Evolutionary conservation across 192 early-diverging fungal species (phyloP).

Genomic region (Funneliformis mosseae): DNA sequence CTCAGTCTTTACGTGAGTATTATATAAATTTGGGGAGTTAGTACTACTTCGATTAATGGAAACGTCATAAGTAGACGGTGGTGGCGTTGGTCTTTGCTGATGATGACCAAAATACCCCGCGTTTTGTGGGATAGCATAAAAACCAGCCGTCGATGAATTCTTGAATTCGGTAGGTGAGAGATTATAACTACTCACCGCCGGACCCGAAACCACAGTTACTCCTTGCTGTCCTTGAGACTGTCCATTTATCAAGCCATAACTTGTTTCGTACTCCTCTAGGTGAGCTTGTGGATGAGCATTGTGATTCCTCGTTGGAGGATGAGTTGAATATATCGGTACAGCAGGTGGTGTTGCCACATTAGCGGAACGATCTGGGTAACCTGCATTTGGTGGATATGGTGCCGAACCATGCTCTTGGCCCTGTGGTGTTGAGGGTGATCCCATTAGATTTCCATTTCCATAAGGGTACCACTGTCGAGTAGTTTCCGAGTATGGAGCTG

Average conservation of each 20-base stretch:
- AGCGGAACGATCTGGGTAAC: slow-evolving; percentile 1
- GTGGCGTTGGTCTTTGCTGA: not conserved
- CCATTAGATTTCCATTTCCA: slow-evolving; percentile 22
- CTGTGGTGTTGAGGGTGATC: not conserved
- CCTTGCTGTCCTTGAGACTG: slow-evolving; percentile 30
- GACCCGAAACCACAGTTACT: slow-evolving; percentile 18
- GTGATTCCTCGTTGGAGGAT: slow-evolving; percentile 2
- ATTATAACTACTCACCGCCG: slow-evolving; percentile 27
- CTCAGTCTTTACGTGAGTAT: not conserved
- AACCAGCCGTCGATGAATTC: not conserved
- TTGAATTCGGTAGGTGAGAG: slow-evolving; percentile 5
- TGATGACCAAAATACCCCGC: not conserved
- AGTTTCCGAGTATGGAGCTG: not conserved
- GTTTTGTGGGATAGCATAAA: slow-evolving; percentile 1
- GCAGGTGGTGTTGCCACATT: slow-evolving; percentile 2
- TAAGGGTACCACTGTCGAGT: slow-evolving; percentile 27
- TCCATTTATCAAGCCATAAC: slow-evolving; percentile 32
- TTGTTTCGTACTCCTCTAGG: slow-evolving; percentile 25
- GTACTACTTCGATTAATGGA: not conserved
- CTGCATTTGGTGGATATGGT: slow-evolving; percentile 1
- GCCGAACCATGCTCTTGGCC: slow-evolving; percentile 20
- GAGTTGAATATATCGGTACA: slow-evolving; percentile 20
- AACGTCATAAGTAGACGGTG: slow-evolving; percentile 15
- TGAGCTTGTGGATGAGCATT: slow-evolving; percentile 6
- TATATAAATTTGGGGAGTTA: not conserved